Evolutionary conservation across 2,329 filamentous ascomycete species (phyloP).

Genomic region (Aspergillus niger): DNA sequence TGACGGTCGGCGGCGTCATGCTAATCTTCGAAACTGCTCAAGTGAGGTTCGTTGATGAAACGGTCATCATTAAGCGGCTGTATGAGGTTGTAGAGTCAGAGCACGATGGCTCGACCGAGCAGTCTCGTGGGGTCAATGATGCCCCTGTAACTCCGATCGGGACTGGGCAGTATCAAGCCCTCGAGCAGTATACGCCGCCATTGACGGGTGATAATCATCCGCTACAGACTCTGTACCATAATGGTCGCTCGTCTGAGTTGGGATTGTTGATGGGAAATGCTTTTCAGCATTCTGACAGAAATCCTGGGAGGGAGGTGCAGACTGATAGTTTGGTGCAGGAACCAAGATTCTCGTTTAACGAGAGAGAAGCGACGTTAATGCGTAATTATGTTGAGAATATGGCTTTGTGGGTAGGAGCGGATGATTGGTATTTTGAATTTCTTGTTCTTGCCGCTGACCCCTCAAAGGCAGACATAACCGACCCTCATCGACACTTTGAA

Average conservation of each 20-base stretch:
- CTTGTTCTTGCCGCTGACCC: not conserved
- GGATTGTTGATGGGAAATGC: not conserved
- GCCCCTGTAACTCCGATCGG: no score
- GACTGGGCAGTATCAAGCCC: no score
- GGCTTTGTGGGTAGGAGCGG: constrained; percentile 31
- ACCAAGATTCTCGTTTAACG: constrained; percentile 10
- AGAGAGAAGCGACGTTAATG: constrained; percentile 26
- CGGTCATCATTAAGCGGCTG: not conserved
- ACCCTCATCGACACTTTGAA: constrained; percentile 34
- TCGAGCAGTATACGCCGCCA: not conserved
- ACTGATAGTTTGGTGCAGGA: not conserved
- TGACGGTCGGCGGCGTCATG: not conserved
- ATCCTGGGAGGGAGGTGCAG: not conserved
- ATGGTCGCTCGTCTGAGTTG: not conserved
- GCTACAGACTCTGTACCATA: no score
- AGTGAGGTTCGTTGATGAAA: constrained; percentile 31
- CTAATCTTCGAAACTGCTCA: not conserved
- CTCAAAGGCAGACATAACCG: constrained; percentile 35
- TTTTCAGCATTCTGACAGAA: constrained; percentile 3
- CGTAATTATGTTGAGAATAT: constrained; percentile 38
- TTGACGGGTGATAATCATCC: not conserved
- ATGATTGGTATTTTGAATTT: no score
- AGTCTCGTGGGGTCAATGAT: no score
- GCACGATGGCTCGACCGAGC: no score
- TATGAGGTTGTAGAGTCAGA: not conserved